Base-by-base conservation (phyloP, 2,329 filamentous ascomycete genomes). In the Pseudocercospora fuligena region DNA sequence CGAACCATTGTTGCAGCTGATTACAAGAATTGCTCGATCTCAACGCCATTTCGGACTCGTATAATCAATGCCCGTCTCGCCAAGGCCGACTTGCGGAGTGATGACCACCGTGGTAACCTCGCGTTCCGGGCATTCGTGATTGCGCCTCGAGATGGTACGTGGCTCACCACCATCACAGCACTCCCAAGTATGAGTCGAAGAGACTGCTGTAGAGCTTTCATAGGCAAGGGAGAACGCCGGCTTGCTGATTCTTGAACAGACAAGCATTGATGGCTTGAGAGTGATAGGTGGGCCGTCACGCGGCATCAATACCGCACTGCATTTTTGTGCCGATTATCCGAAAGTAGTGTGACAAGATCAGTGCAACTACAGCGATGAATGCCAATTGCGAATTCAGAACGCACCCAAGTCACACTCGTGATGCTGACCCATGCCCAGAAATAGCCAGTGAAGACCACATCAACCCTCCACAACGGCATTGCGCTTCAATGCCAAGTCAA, bases 401-500 rank as follows among this genome's bases (percentile, higher is more conserved):
- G 54, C 54, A 49, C 23, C 11, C 46, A 25, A 25, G 23, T 49
- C 46, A 49, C 46, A 49, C 19, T 23, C 23, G 9, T n/a, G 3
- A 49, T 25, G 46, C 46, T 49, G 46, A 23, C 46, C 46, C 46
- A 49, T 49, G 46, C 23, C 23, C 5, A 23, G 46, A 25, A 49
- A 49, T 23, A 21, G 46, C 46, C 46, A 49, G 19, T 49, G 19
- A 49, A 49, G 12, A 49, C 14, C 46, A 51, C 23, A 51, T 16
- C 21, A 12, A 27, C 47, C 8, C 4, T 27, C 21, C 46, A 49
- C 11, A 49, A 4, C 46, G n/a, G n/a, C 46, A 36, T 33, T 16
- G 27, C 16, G 27, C 54, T 57, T 36, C 54, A 57, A 57, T 36
- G 27, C 54, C 54, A 57, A 57, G 54, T 19, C 23, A 3, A 58